A percentile compares a stretch with the other conserved stretches of the same genome.
Conservation (phyloP, 2,329 filamentous ascomycete genomes). For the Fusarium sacchari region DNA sequence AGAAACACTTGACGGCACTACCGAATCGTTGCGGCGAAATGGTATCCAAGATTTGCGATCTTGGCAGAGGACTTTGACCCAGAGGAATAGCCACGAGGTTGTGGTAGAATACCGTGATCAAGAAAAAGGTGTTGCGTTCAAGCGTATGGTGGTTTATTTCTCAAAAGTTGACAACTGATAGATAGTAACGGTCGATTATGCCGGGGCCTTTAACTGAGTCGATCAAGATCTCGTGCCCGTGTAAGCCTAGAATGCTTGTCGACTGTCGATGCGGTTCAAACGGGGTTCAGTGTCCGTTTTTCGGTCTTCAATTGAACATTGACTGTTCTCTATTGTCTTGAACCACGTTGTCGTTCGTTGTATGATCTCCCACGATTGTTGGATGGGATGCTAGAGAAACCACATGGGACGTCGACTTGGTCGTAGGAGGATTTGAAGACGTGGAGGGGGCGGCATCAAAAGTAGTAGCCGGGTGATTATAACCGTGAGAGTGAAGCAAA, state of each 20-base stretch:
- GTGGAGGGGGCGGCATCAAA: constrained; percentile 38
- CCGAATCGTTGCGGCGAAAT: constrained; percentile 27
- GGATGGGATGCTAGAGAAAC: constrained; percentile 12
- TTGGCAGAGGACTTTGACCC: constrained; percentile 14
- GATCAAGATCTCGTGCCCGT: constrained; percentile 36
- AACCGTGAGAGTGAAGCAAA: constrained; percentile 19
- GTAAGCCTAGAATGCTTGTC: constrained; percentile 22
- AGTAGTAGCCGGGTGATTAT: constrained; percentile 12
- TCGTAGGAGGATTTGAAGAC: constrained; percentile 23
- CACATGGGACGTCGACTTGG: constrained; percentile 29
- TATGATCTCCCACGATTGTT: constrained; percentile 6
- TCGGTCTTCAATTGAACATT: constrained; percentile 9
- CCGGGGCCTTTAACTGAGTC: constrained; percentile 4
- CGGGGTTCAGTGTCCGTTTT: constrained; percentile 18
- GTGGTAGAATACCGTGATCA: constrained; percentile 28
- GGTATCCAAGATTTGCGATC: constrained; percentile 20
- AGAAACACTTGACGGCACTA: constrained; percentile 32
- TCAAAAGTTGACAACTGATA: constrained; percentile 18
- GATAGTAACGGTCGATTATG: constrained; percentile 8
- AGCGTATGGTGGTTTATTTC: background rate
- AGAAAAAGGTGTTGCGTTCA: constrained; percentile 11
- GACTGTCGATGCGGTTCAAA: constrained; percentile 20
- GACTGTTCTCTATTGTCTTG: background rate
- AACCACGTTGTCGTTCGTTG: constrained; percentile 1
- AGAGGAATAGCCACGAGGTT: constrained; percentile 16